phyloP scores from a whole-genome alignment of 495 filamentous ascomycete species.

The Penicillium odoratum region DNA sequence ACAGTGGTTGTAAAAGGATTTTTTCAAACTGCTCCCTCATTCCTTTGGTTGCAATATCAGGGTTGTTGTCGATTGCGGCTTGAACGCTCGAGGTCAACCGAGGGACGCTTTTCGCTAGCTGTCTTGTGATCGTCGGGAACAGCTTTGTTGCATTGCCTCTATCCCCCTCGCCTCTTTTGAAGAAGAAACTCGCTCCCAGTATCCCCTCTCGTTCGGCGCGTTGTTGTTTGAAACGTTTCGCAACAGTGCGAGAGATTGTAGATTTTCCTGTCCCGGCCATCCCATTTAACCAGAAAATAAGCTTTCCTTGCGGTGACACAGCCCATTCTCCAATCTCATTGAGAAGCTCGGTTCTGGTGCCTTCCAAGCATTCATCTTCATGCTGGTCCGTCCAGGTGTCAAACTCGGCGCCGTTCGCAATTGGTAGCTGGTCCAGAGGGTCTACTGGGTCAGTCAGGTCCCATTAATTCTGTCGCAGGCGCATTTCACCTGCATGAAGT shows the following conservation, averaged over 20 bases:
- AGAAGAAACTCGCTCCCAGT: background rate
- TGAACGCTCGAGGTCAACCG: background rate
- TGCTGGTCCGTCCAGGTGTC: conserved; percentile 11
- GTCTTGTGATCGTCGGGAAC: background rate
- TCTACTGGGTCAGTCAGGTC: background rate
- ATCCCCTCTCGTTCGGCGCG: background rate
- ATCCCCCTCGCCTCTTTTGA: no score
- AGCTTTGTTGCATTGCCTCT: conserved; percentile 2
- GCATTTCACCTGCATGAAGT: background rate
- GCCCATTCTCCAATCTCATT: background rate
- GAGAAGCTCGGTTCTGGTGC: conserved; percentile 1
- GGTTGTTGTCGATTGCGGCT: background rate
- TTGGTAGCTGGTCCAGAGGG: background rate
- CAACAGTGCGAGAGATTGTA: conserved; percentile 3
- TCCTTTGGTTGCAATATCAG: background rate
- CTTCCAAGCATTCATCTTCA: background rate
- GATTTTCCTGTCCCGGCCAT: background rate
- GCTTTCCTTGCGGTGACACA: background rate
- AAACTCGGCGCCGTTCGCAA: conserved; percentile 15
- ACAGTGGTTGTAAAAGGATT: background rate
- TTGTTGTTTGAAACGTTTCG: background rate
- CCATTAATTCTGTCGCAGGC: background rate
- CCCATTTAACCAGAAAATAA: conserved; percentile 7
- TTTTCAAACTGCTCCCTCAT: background rate
- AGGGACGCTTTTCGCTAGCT: background rate